phyloP scores from a whole-genome alignment of 805 yeast species.

The Teunomyces kruisii region DNA sequence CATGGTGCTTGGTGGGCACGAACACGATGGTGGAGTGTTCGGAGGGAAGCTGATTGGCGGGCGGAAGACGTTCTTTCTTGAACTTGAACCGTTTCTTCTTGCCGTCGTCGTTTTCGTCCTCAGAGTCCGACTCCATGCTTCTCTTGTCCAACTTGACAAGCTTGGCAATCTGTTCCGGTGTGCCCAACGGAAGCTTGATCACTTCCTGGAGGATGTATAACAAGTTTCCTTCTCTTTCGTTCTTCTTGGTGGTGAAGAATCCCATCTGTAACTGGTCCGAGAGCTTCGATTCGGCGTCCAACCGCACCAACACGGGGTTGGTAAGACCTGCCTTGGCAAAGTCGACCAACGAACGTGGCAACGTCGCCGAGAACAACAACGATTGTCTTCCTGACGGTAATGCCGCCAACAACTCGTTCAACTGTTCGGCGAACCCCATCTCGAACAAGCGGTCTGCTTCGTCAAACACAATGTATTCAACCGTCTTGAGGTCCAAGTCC shows the following conservation, averaged over 20 bases:
- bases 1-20: conserved; percentile 97
- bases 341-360: conserved; percentile 88
- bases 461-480: conserved; percentile 92
- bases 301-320: conserved; percentile 87
- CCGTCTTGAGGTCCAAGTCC: conserved; percentile 77
- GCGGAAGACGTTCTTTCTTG: conserved; percentile 61
- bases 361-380: conserved; percentile 87
- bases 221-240: conserved; percentile 88
- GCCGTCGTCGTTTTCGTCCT: conserved; percentile 38
- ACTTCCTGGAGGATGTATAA: conserved; percentile 76
- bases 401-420: conserved; percentile 82
- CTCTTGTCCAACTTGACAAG: conserved; percentile 48
- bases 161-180: conserved; percentile 62
- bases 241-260: conserved; percentile 74
- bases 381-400: conserved; percentile 86
- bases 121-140: conserved; percentile 54
- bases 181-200: conserved; percentile 79
- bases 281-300: conserved; percentile 89
- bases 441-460: conserved; percentile 97
- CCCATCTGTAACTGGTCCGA: conserved; percentile 91
- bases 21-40: conserved; percentile 86
- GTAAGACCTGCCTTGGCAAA: conserved; percentile 96
- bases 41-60: conserved; percentile 83
- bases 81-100: conserved; percentile 37
- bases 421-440: conserved; percentile 92